Base-by-base conservation (phyloP, 1,139 yeast species). In the Blastobotrys capitulatus region DNA sequence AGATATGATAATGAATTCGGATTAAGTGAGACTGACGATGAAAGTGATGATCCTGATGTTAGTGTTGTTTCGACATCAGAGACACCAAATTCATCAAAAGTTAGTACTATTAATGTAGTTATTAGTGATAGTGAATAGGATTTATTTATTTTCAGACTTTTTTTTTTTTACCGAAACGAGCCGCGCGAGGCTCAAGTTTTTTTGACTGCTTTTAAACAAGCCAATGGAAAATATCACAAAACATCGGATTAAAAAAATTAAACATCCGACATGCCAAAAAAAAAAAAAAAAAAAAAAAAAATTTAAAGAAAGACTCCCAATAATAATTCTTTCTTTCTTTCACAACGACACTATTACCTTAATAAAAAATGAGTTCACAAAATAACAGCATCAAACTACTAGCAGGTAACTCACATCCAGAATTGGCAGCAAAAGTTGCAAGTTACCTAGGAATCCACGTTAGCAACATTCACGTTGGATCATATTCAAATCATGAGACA, bases 381-480 rank as follows among this genome's bases (percentile, higher is more conserved):
- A 50, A 71, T 15, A 83, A 82, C 61, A 75, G 86, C 44, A 84
- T 85, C 65, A 89, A 88, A 66, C 77, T 90, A 51, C 71, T 90
- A 48, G 89, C 96, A 22, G 95, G 96, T 49, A 90, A 89, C 67
- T 88, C 95, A 27, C 96, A 90, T 66, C 86, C 89, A n/a, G 90
- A 83, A 46, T 76, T 90, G 50, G 94, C 96, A 22, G 82, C 82
- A 59, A 72, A 79, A 25, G 90, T 90, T 22, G 82, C 95, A 22
- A 71, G 72, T 56, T 74, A 82, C 49, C 66, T 73, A 27, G 74
- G 75, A 16, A 54, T 69, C 18, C 64, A 62, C 36, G 66, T 72
- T 27, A 65, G 74, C 47, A 70, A 69, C 48, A 65, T 72, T 36
- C 65, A 72, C 45, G 70, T 73, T 35, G 67, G 72, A 38, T 68